Evolutionary conservation across 371 early-diverging fungal species (phyloP).

Genomic region (Scutellospora calospora): DNA sequence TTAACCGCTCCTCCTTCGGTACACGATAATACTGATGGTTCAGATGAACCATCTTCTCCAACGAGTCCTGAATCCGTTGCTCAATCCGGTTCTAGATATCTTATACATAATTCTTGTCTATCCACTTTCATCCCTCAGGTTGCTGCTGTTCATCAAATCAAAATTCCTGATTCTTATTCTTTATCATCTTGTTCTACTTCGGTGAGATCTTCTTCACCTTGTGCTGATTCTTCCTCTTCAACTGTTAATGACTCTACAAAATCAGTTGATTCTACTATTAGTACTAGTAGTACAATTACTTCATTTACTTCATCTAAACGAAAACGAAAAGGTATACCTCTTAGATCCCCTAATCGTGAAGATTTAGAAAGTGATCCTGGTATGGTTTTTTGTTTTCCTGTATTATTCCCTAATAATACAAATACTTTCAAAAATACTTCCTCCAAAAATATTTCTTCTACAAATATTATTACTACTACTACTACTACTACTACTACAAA

Average conservation of each 20-base stretch:
- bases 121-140: not conserved
- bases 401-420: constrained; percentile 3
- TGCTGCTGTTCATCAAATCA: not conserved
- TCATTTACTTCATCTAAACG: not conserved
- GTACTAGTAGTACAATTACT: too few relatives aligned
- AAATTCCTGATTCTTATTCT: not conserved
- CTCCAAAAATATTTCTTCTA: not conserved
- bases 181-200: not conserved
- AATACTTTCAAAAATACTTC: not conserved
- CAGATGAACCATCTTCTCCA: not conserved
- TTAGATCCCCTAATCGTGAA: constrained; percentile 26
- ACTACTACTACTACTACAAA: too few relatives aligned
- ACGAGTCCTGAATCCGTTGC: not conserved
- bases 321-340: constrained; percentile 40
- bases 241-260: not conserved
- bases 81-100: constrained; percentile 38
- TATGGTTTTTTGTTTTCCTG: constrained; percentile 39
- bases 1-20: not conserved
- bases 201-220: not conserved
- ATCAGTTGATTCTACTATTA: not conserved
- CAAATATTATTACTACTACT: not conserved
- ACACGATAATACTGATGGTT: not conserved
- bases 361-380: constrained; percentile 24
- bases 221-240: not conserved
- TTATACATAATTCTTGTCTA: constrained; percentile 47